phyloP scores from a whole-genome alignment of 306 rosid species.

The Pachyrhizus erosus region DNA sequence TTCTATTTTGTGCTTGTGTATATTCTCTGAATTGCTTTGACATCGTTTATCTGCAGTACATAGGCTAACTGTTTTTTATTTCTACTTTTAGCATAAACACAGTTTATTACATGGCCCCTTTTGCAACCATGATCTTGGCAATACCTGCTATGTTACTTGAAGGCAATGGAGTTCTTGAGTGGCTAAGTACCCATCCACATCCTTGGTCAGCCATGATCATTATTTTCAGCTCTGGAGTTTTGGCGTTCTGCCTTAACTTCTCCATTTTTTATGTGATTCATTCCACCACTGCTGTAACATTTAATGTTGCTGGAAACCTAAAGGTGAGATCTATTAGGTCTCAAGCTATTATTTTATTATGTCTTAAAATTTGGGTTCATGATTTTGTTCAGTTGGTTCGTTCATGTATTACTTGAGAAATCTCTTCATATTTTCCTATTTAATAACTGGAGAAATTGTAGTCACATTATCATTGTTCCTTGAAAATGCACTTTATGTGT shows the following conservation, averaged over 20 bases:
- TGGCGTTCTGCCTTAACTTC: constrained; percentile 97
- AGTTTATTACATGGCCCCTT: constrained; percentile 98
- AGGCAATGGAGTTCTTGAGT: constrained; percentile 84
- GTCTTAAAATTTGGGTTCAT: constrained; percentile 20
- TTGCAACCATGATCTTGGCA: constrained; percentile 95
- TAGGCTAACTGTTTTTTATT: constrained; percentile 43
- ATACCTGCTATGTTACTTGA: constrained; percentile 87
- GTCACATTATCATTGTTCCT: neutral
- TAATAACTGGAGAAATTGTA: constrained; percentile 1
- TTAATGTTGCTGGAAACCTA: constrained; percentile 98
- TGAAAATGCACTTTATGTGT: neutral
- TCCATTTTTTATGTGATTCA: constrained; percentile 97
- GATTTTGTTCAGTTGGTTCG: constrained; percentile 23
- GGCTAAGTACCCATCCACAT: constrained; percentile 74
- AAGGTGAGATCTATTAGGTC: constrained; percentile 71
- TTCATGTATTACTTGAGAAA: neutral
- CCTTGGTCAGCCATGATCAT: constrained; percentile 69
- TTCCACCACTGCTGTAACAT: constrained; percentile 97
- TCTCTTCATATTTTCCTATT: neutral
- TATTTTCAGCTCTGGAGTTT: constrained; percentile 84
- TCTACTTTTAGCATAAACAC: constrained; percentile 80
- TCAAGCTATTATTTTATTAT: constrained; percentile 7
- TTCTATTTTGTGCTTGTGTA: constrained; percentile 11
- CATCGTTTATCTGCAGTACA: constrained; percentile 28
- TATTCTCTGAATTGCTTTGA: constrained; percentile 30